These are phyloP conservation scores for Trifolium fragiferum DNA, from an alignment of 306 rosid species.

Conservation along the genomic window DNA sequence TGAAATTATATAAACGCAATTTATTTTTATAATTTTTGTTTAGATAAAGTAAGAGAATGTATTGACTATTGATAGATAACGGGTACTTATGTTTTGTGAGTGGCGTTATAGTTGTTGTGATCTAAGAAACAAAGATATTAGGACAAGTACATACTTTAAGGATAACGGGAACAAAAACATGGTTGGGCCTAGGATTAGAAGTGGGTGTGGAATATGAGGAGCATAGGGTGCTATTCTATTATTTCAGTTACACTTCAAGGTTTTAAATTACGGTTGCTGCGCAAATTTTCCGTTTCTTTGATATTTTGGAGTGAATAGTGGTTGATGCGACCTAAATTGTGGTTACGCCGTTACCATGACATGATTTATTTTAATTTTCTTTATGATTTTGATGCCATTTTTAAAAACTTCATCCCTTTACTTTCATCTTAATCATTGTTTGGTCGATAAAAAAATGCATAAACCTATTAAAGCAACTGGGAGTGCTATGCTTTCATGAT, in stretches of 20 bases:
- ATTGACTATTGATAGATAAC: conserved; percentile 20
- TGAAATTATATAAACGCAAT: background rate
- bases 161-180: conserved; percentile 42
- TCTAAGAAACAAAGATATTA: conserved; percentile 42
- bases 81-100: conserved; percentile 35
- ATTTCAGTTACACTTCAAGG: background rate
- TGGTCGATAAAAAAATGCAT: conserved; percentile 62
- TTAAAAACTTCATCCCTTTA: background rate
- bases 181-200: conserved; percentile 39
- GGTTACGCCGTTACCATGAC: background rate
- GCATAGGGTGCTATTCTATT: conserved; percentile 36
- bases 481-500: conserved; percentile 81
- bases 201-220: conserved; percentile 48
- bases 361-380: too few relatives aligned
- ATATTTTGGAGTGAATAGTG: background rate
- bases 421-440: conserved; percentile 50
- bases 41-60: conserved; percentile 28
- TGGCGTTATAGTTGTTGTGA: conserved; percentile 35
- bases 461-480: conserved; percentile 54
- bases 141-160: conserved; percentile 33
- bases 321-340: background rate
- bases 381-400: background rate
- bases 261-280: background rate
- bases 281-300: background rate
- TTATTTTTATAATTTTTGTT: conserved; percentile 21